phyloP scores from a whole-genome alignment of 805 yeast species.

The Myxozyma geophila region DNA sequence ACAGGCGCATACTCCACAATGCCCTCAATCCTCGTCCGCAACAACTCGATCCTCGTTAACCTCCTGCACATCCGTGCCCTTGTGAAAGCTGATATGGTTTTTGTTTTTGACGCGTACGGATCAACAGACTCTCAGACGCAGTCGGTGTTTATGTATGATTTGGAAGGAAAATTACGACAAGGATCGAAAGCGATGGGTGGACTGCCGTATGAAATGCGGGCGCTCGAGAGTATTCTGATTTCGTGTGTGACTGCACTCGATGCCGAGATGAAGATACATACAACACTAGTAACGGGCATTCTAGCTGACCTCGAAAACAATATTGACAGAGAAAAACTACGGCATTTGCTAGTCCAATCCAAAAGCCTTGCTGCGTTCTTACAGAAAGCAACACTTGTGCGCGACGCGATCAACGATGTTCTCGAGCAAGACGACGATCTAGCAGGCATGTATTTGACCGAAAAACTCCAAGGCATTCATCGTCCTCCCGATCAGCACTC shows the following conservation, averaged over 20 bases:
- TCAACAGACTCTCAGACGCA: conserved; percentile 64
- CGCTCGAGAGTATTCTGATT: conserved; percentile 83
- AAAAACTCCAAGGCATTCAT: conserved; percentile 52
- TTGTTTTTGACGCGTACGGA: conserved; percentile 76
- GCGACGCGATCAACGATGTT: conserved; percentile 83
- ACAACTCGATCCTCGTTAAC: conserved; percentile 77
- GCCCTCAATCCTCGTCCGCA: conserved; percentile 83
- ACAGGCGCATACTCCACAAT: conserved; percentile 80
- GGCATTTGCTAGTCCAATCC: conserved; percentile 79
- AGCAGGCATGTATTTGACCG: conserved; percentile 79
- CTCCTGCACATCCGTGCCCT: conserved; percentile 87
- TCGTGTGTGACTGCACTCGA: conserved; percentile 77
- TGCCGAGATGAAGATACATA: conserved; percentile 85
- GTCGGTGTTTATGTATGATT: conserved; percentile 78
- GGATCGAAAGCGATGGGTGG: conserved; percentile 47
- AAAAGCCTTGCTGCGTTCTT: conserved; percentile 82
- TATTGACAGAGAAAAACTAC: conserved; percentile 76
- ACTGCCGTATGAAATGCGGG: conserved; percentile 87
- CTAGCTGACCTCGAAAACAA: conserved; percentile 78
- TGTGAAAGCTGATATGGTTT: conserved; percentile 75
- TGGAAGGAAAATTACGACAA: conserved; percentile 66
- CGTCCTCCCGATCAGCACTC: conserved; percentile 59
- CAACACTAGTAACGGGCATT: conserved; percentile 73
- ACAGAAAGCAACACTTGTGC: conserved; percentile 78
- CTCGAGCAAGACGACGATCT: conserved; percentile 87